phyloP scores from a whole-genome alignment of 192 early-diverging fungal genomes.

The Cladochytrium replicatum region DNA sequence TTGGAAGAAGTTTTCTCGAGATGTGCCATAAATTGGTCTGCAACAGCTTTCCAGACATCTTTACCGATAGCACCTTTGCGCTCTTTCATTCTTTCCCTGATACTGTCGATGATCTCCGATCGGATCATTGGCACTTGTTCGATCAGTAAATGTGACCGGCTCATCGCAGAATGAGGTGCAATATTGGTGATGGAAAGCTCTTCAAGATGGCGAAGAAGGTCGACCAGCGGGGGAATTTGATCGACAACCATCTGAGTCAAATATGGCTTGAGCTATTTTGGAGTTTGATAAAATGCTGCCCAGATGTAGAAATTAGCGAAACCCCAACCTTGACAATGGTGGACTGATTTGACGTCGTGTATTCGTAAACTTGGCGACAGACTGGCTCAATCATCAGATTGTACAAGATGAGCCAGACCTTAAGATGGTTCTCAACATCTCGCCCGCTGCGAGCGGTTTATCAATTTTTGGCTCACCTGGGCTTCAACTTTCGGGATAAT shows the following conservation, averaged over 20 bases:
- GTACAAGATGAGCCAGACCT: conserved; percentile 40
- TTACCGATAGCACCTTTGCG: no score
- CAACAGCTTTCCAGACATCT: no score
- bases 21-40: no score
- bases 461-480: conserved; percentile 19
- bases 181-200: conserved; percentile 30
- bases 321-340: conserved; percentile 25
- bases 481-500: conserved; percentile 30
- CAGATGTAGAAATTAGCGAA: background rate
- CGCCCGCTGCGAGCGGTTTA: no score
- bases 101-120: no score
- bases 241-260: conserved; percentile 30
- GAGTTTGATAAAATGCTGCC: no score
- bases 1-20: no score
- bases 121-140: no score
- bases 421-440: background rate
- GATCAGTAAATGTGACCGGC: no score
- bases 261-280: conserved; percentile 23
- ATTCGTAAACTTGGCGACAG: conserved; percentile 32
- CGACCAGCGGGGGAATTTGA: conserved; percentile 31
- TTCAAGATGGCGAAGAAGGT: conserved; percentile 34
- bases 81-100: no score
- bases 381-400: conserved; percentile 36
- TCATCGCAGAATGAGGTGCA: background rate
- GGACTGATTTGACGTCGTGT: conserved; percentile 21